Evolutionary conservation across 495 filamentous ascomycete genomes (phyloP), one percentile per base, ranked within the genome.

Genomic region (Penicillium malachiteum): DNA sequence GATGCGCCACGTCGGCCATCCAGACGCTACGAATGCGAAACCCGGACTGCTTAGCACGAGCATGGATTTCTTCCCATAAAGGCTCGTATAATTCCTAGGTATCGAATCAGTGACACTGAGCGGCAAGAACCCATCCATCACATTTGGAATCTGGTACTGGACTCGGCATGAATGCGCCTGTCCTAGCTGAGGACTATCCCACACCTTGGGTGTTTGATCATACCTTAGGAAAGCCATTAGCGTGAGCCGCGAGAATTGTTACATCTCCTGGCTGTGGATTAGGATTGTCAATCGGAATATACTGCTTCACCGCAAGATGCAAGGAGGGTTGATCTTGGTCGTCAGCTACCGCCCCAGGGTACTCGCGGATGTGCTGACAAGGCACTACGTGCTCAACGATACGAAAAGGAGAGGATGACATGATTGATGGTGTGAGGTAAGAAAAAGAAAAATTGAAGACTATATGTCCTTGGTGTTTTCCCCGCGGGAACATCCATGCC

Each of bases 201-300:
- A 26, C 40, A 46, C 44, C 46, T 54, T 49, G 34, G 38, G 45
- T 26, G 17, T 11, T 21, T 33, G 16, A 32, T 12, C 64, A 49
- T 65, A 87, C 87, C 76, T 96, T 96, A n/a, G 88, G 87, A 61
- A 96, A 93, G 47, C 88, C 91, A 73, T 93, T 95, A 10, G 90
- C 92, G 70, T 93, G 89, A 10, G 89, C 85, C 16, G 80, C 90
- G 52, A 96, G 81, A 61, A 96, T 87, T 33, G 90, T 96, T 7
- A 95, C 71, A 71, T 94, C 91, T 7, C 89, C 89, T 0, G 79
- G 79, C 53, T 83, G 74, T 0, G 87, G 84, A 52, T 73, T 60
- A 0, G 71, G 78, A 66, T 91, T 89, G 67, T 85, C 79, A 18
- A 82, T 63, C 2, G 90, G 90, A 8, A 81, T 87, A 68, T 96